Evolutionary conservation across 177 flowering plant species (phyloP), one percentile per base, ranked within the genome.

Genomic region (Vitis hybrid): DNA sequence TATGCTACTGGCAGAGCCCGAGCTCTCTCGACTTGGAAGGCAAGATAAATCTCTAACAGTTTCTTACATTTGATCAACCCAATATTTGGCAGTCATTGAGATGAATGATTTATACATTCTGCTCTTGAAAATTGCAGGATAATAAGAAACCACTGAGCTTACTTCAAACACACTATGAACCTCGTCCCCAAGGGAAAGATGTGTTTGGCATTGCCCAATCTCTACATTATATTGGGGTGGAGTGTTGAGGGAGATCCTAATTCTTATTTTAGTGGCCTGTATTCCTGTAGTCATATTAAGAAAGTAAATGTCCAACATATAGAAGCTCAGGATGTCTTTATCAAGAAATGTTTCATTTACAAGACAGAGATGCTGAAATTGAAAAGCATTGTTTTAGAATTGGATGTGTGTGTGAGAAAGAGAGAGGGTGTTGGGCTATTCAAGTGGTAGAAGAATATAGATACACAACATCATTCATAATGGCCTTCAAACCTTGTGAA

Each of bases 1-100:
- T 4, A 68, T 86, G 88, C 78, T 88, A 32, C 80, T 86, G 64
- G 82, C 80, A n/a, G 90, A 86, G 66, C 90, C 88, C 14, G 90
- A 84, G 79, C 85, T 88, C 49, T 83, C 85, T 51, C 82, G 75
- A 18, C 50, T 83, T 51, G 88, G 86, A 77, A 86, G 86, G 91
- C 74, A 78, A 72, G 79, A 59, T 55, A 49, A 30, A 10, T 68
- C 4, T 40, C 6, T 9, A 3, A 48, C 1, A 14, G 27, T 19
- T 46, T 35, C 15, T 65, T 18, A 2, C 11, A 10, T 14, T 15
- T 15, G 3, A 24, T 62, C 15, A 48, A 57, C 12, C 14, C 11
- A 8, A 35, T 15, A 9, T 35, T 7, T 60, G 17, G 12, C 46
- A 8, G 9, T 60, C 19, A 57, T 60, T 6, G 1, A 8, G 1